phyloP scores from a whole-genome alignment of 2,329 filamentous ascomycete genomes.

The Colletotrichum sidae region DNA sequence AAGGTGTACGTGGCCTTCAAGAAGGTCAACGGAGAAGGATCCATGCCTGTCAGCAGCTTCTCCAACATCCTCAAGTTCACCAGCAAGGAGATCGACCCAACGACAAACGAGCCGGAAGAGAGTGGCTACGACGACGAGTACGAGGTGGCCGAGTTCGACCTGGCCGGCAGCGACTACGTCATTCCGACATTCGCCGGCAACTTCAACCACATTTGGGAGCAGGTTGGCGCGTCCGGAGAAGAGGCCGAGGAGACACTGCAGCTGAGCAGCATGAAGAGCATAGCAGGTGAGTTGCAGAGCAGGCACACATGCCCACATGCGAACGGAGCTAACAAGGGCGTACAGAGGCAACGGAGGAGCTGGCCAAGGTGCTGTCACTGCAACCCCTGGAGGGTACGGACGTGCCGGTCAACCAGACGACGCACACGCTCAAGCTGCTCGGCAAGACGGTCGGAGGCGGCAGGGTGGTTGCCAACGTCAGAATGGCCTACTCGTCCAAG shows the following conservation, averaged over 20 bases:
- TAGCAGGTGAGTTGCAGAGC: constrained; percentile 76
- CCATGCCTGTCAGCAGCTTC: constrained; percentile 85
- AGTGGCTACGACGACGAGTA: constrained; percentile 97
- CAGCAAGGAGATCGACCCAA: constrained; percentile 96
- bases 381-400: constrained; percentile 96
- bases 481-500: constrained; percentile 95
- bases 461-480: constrained; percentile 85
- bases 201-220: constrained; percentile 96
- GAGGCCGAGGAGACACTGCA: constrained; percentile 93
- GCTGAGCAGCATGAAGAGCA: constrained; percentile 88
- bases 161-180: constrained; percentile 92
- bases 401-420: constrained; percentile 86
- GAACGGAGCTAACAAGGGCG: constrained; percentile 35
- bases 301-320: background rate
- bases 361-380: constrained; percentile 86
- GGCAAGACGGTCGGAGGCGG: constrained; percentile 95
- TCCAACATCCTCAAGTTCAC: constrained; percentile 97
- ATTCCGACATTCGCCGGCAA: constrained; percentile 93
- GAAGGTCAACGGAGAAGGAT: constrained; percentile 79
- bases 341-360: constrained; percentile 89
- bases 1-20: constrained; percentile 96
- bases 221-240: constrained; percentile 88
- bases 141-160: constrained; percentile 92
- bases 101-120: constrained; percentile 92
- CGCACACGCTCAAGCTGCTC: constrained; percentile 94